Base-by-base conservation (phyloP, 257 asterid species). In the Ilex aquifolium region DNA sequence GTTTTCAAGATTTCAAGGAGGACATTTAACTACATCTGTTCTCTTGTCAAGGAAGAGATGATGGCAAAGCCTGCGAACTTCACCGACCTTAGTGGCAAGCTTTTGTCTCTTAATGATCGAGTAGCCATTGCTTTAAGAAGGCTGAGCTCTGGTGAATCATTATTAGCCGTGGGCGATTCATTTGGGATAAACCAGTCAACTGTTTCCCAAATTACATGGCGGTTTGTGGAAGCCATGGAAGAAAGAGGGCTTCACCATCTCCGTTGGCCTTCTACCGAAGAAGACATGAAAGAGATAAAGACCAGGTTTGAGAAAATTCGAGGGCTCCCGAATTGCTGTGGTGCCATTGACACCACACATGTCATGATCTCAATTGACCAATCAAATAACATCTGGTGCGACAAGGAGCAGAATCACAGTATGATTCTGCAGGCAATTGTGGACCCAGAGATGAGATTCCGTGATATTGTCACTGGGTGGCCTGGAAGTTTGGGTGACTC, bases 321-420 rank as follows among this genome's bases (percentile, higher is more conserved):
- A 8, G 97, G 98, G 65, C 81, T 92, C 12, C 97, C 95, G 0
- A 88, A 92, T 68, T 92, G 98, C 56, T 88, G 95, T 46, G 98
- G 98, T 4, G 91, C 89, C 3, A 82, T 88, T 5, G 95, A 85
- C 60, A 72, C 88, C 32, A 86, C 95, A 7, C 98, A 83, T 31
- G 77, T 92, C 32, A 75, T 83, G 1, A 78, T 91, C 2, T 72
- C 90, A 2, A 86, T 95, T 2, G 90, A 91, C 46, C 80, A 64
- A 7, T 79, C 82, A 44, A 86, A 85, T 4, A 76, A 77, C 12
- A 15, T 70, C 13, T 91, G 95, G 95, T 81, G 74, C 8, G 96
- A 91, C 0, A 74, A 65, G 49, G 71, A 39, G 42, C 27, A 21
- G 27, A 81, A 79, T 15, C 95, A 91, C 77, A 91, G 96, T 82